These are phyloP conservation scores for Kazachstania psychrophila DNA, from an alignment of 805 yeast species.

Conservation along the genomic window DNA sequence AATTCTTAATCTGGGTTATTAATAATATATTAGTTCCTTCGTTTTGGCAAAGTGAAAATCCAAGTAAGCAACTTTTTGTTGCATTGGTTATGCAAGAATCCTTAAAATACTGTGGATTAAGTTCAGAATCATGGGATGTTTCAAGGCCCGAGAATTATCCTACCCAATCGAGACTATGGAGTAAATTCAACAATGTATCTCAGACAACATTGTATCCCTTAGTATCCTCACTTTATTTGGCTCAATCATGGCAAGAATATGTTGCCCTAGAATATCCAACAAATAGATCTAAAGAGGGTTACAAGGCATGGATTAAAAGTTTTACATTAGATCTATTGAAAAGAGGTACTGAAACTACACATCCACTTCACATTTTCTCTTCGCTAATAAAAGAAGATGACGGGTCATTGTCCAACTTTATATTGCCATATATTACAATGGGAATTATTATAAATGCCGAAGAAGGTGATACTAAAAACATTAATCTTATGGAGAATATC, in stretches of 20 bases:
- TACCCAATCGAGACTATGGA: conserved; percentile 42
- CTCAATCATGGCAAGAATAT: conserved; percentile 43
- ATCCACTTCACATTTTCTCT: conserved; percentile 55
- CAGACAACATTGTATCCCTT: conserved; percentile 70
- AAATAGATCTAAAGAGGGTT: conserved; percentile 44
- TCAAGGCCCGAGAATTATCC: conserved; percentile 19
- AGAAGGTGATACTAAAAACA: conserved; percentile 36
- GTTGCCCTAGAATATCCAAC: conserved; percentile 52
- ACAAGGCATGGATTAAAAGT: conserved; percentile 62
- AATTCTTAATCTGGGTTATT: conserved; percentile 55
- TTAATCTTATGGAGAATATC: conserved; percentile 37
- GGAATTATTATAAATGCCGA: conserved; percentile 48
- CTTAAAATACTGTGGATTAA: conserved; percentile 50
- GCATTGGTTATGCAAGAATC: conserved; percentile 88
- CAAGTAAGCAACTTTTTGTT: conserved; percentile 69
- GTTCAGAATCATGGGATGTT: conserved; percentile 28
- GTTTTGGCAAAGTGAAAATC: conserved; percentile 85
- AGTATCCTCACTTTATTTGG: conserved; percentile 57
- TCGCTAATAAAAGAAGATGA: conserved; percentile 63
- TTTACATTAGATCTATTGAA: conserved; percentile 59
- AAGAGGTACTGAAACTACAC: conserved; percentile 21
- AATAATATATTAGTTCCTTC: conserved; percentile 68
- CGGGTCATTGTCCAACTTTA: conserved; percentile 53
- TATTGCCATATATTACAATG: conserved; percentile 70
- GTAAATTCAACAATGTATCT: conserved; percentile 52